Percentiles rank a stretch among this genome's conserved stretches.
These are phyloP conservation scores for Leucosporidium creatinivorum DNA, from an alignment of 768 basidiomycete genomes.

Conservation along the genomic window DNA sequence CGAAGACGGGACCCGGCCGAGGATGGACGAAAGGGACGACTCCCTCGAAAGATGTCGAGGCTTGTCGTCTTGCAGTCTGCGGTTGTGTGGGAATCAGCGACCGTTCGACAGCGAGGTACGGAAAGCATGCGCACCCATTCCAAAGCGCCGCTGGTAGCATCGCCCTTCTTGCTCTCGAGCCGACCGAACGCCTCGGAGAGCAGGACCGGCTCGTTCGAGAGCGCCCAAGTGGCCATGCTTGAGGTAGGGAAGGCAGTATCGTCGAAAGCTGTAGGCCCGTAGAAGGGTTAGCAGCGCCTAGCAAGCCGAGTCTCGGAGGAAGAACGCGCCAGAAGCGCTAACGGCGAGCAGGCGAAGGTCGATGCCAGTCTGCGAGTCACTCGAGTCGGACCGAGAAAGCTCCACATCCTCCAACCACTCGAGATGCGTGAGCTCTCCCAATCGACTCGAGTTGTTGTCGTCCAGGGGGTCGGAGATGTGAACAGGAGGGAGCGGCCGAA, in stretches of 20 bases:
- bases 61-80: neutral
- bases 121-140: neutral
- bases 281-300: neutral
- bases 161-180: slow-evolving; percentile 12
- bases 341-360: slow-evolving; percentile 23
- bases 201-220: slow-evolving; percentile 3
- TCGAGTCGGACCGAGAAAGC: neutral
- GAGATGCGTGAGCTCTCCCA: slow-evolving; percentile 10
- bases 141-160: neutral
- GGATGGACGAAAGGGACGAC: neutral
- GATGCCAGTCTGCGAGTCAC: slow-evolving; percentile 8
- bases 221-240: neutral
- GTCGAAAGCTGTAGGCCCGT: no score
- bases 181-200: slow-evolving; percentile 13
- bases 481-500: slow-evolving; percentile 19
- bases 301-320: no score
- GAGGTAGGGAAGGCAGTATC: neutral
- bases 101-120: no score
- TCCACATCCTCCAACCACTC: slow-evolving; percentile 23
- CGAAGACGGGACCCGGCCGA: neutral
- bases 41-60: neutral
- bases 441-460: neutral
- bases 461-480: neutral
- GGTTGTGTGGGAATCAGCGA: neutral
- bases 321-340: neutral